These are phyloP conservation scores for Cenchrus purpureus DNA, from an alignment of 176 grass and related monocot genomes.

Conservation along the genomic window DNA sequence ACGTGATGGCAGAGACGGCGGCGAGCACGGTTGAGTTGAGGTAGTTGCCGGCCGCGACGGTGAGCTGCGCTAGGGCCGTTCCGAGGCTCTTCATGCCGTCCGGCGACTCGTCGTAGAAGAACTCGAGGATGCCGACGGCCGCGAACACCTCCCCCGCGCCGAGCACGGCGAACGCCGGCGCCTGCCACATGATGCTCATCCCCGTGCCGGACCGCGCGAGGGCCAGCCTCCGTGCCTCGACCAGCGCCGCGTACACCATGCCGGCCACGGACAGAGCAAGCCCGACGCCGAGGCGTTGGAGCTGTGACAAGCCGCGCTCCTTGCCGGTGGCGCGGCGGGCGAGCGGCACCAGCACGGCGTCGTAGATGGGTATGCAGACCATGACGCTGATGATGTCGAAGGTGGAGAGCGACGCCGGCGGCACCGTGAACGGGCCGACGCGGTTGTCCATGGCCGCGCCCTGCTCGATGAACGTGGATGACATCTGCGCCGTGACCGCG, in stretches of 20 bases:
- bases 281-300: conserved; percentile 49
- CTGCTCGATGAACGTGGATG: conserved; percentile 53
- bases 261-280: conserved; percentile 37
- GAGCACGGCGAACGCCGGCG: conserved; percentile 36
- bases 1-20: conserved; percentile 25
- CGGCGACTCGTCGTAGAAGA: conserved; percentile 60
- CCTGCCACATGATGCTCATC: conserved; percentile 55
- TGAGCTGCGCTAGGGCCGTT: conserved; percentile 32
- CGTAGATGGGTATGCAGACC: conserved; percentile 48
- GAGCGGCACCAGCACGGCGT: conserved; percentile 40
- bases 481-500: conserved; percentile 43
- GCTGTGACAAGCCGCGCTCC: conserved; percentile 51
- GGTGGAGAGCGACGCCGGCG: conserved; percentile 42
- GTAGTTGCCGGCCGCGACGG: conserved; percentile 43
- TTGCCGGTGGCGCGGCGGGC: conserved; percentile 41
- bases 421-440: conserved; percentile 36
- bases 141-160: conserved; percentile 45
- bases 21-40: conserved; percentile 43
- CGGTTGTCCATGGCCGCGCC: conserved; percentile 40
- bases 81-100: conserved; percentile 56
- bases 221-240: conserved; percentile 35
- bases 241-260: conserved; percentile 32
- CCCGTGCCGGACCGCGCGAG: background rate
- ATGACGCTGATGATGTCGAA: conserved; percentile 44
- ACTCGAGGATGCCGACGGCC: conserved; percentile 41